Base-by-base conservation (phyloP, 495 filamentous ascomycete species). In the Delitschia confertaspora region DNA sequence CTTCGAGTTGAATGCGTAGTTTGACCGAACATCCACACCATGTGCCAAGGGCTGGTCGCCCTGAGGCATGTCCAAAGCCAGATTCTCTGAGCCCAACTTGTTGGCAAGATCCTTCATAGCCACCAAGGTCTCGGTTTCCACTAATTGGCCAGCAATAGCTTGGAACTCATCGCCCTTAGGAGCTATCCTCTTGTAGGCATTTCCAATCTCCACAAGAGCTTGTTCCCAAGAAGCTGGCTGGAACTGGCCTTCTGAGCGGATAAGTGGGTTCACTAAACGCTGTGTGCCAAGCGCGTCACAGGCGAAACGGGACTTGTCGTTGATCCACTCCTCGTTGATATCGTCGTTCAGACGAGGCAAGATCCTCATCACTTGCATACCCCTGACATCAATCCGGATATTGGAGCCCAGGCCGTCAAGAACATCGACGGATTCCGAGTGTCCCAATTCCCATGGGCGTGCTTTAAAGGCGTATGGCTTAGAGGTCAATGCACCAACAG, bases 311-410 rank as follows among this genome's bases (percentile, higher is more conserved):
- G 86, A 82, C 70, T 98, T 98, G 69, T 98, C 91, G 59, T 95
- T 89, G 59, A 98, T 95, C 91, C 91, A 98, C 66, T 96, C 91
- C 66, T 98, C 91, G 63, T 98, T 98, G 47, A 98, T 76, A 60
- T 96, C 88, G 54, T 98, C 91, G 60, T 96, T 98, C 36, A 96
- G 73, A 53, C 91, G 74, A 11, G 91, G 91, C 13, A 93, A 58
- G 41, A 98, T 73, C 40, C 93, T 78, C 91, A 96, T 95, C 26
- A 98, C 88, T 65, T 95, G 87, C 55, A 95, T 64, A n/a, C 91
- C 91, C 51, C 91, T 74, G 30, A 85, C 78, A 63, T 98, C 91
- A 4, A 96, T 79, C 24, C 93, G 74, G 54, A 98, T 91, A 60
- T 88, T 91, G 19, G 91, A 96, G 39, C 91, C 91, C 34, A 98